Base-by-base conservation (phyloP, 2,329 filamentous ascomycete genomes). In the Fusarium tuaranense region DNA sequence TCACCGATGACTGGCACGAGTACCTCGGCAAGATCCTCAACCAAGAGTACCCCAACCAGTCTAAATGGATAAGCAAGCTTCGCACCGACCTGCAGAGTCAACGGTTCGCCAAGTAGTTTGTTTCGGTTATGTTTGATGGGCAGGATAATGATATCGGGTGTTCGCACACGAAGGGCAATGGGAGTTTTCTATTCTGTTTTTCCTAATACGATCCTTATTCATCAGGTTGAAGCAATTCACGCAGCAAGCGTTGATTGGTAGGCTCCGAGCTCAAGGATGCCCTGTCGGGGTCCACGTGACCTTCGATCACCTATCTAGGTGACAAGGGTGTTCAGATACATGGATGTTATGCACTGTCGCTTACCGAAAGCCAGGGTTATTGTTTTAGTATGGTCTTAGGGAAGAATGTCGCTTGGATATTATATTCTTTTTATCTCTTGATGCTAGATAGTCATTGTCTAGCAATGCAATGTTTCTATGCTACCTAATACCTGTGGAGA, bases 1-100 rank as follows among this genome's bases (percentile, higher is more conserved):
- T 10, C 41, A 16, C n/a, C 32, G 58, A 30, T 48, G 68, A 68
- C 32, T 72, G 68, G 70, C 62, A 70, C 41, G 34, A 41, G 16
- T 60, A 61, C 36, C 9, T 67, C n/a, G 36, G 57, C 13, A 5
- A 41, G 16, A 48, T 57, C 34, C 67, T 69, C 30, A 22, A 14
- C 32, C 32, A 57, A 20, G 62, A 61, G 44, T 62, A 30, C 27
- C 41, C 55, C 20, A 61, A 16, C 34, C 57, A 69, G 14, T 22
- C n/a, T 20, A 46, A 25, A 16, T 66, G 55, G 63, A 51, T 66
- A 16, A 38, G 10, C 13, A 51, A 18, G 7, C 41, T 65, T 18
- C 61, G 53, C 18, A 25, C 9, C 34, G 61, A 41, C 6, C 22
- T 65, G 53, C 41, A 41, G 51, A 20, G 34, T 25, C 22, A 5